Evolutionary conservation across 2,329 filamentous ascomycete species (phyloP), one percentile per base, ranked within the genome.

Genomic region (Neonectria faginata): DNA sequence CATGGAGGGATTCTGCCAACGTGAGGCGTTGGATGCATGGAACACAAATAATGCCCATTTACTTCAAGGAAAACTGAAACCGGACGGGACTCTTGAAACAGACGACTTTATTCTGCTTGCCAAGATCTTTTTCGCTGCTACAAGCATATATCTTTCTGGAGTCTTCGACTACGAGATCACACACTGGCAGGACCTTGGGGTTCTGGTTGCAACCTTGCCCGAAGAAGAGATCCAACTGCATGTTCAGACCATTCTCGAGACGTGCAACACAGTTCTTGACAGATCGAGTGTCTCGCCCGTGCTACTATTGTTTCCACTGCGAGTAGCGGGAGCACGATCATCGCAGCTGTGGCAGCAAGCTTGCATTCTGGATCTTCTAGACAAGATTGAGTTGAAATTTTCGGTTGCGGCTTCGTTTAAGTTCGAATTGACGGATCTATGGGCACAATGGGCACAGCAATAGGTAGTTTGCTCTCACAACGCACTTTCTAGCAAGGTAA

Each of bases 61-160:
- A 0, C 0, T 0, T 16, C 0, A 11, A 14, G 22, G 0, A 0
- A 29, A 1, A n/a, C 3, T 27, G 0, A 1, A 31, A 0, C 1
- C 0, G 1, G 51, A 39, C 7, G 58, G n/a, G 3, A 39, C 45
- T 5, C 14, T 27, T 14, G 31, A 50, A 16, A 33, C 48, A 7
- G 55, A 68, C 3, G 54, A 57, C 2, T 74, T 76, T 39, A 55
- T 58, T 8, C 36, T 70, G 0, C 54, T 80, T 3, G 66, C 73
- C 0, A 60, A 29, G 0, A 25, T 73, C 3, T 79, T 76, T 59
- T 73, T 70, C 25, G 70, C 78, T 0, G 76, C 79, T 5, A 77
- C 73, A 2, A 79, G 77, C 50, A 78, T 79, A 6, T 79, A 79
- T 36, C 71, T 80, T 5, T 80, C 79, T 0, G 78, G 78, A 0